phyloP scores from a whole-genome alignment of 805 yeast genomes.

The Candida nemodendra region DNA sequence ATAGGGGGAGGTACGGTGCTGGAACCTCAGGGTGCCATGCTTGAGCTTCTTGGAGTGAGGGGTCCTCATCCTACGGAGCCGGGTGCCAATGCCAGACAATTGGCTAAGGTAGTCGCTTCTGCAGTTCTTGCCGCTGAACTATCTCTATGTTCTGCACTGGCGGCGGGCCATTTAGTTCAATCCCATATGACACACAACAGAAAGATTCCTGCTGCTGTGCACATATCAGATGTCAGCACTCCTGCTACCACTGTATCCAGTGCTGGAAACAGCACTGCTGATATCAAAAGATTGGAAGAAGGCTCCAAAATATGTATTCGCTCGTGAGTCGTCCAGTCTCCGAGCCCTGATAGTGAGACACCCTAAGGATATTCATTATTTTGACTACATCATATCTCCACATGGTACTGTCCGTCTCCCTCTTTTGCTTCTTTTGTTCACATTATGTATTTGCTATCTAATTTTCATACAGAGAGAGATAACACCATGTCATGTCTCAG shows the following conservation, averaged over 20 bases:
- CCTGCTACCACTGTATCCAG: slow-evolving; percentile 29
- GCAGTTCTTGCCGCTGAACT: slow-evolving; percentile 96
- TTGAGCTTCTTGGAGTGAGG: slow-evolving; percentile 88
- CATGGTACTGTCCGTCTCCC: no score
- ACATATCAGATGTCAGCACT: slow-evolving; percentile 26
- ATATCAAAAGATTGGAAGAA: slow-evolving; percentile 54
- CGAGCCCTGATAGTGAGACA: no score
- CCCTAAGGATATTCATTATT: no score
- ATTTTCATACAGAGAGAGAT: background rate
- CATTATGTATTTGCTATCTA: slow-evolving; percentile 4
- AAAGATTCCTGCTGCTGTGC: slow-evolving; percentile 29
- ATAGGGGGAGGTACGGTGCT: slow-evolving; percentile 98
- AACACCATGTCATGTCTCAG: no score
- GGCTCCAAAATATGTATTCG: slow-evolving; percentile 77
- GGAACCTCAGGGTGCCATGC: slow-evolving; percentile 96
- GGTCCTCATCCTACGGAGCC: slow-evolving; percentile 95
- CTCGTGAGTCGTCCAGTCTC: no score
- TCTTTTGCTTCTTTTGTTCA: slow-evolving; percentile 1
- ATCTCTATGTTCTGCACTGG: slow-evolving; percentile 91
- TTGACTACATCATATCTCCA: no score
- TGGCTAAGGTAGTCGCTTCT: slow-evolving; percentile 90
- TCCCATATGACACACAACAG: slow-evolving; percentile 97
- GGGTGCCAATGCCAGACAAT: slow-evolving; percentile 90
- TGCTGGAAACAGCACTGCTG: slow-evolving; percentile 28
- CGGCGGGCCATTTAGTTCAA: slow-evolving; percentile 97